These are phyloP conservation scores for Coemansia guatemalensis DNA, from an alignment of 192 early-diverging fungal genomes.

Conservation along the genomic window DNA sequence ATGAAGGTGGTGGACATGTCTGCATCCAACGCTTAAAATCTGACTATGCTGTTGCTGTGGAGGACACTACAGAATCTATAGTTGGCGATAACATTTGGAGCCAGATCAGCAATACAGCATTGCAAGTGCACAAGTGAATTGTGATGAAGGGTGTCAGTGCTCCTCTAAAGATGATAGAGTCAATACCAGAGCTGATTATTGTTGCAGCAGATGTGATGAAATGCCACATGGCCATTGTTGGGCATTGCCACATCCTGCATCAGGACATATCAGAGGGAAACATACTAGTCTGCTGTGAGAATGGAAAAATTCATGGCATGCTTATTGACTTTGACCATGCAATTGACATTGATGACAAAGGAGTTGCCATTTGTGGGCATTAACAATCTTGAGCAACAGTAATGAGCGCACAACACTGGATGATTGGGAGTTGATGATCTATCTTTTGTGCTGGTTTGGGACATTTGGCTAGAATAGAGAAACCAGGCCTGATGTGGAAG, in stretches of 20 bases:
- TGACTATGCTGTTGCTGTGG: not conserved
- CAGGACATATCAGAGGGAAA: conserved; percentile 20
- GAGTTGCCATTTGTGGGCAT: conserved; percentile 18
- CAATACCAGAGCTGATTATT: conserved; percentile 14
- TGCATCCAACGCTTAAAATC: not conserved
- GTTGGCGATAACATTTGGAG: not conserved
- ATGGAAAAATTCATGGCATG: conserved; percentile 3
- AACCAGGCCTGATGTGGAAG: too few species aligned
- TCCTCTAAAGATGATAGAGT: conserved; percentile 3
- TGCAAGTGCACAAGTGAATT: conserved; percentile 6
- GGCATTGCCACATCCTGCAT: conserved; percentile 16
- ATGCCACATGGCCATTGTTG: conserved; percentile 4
- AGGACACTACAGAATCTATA: not conserved
- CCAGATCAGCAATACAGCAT: not conserved
- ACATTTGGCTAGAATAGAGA: not conserved
- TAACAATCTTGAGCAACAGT: not conserved
- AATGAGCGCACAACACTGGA: conserved; percentile 14
- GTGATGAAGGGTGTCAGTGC: not conserved
- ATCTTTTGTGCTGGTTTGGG: conserved; percentile 14
- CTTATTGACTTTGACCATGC: conserved; percentile 29
- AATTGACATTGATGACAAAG: not conserved
- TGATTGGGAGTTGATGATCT: conserved; percentile 22
- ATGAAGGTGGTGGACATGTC: not conserved
- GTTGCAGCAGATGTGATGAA: conserved; percentile 25
- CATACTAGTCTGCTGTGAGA: conserved; percentile 2